Evolutionary conservation across 1,284 basidiomycete genomes (phyloP).

Genomic region (Moesziomyces globuligerus): DNA sequence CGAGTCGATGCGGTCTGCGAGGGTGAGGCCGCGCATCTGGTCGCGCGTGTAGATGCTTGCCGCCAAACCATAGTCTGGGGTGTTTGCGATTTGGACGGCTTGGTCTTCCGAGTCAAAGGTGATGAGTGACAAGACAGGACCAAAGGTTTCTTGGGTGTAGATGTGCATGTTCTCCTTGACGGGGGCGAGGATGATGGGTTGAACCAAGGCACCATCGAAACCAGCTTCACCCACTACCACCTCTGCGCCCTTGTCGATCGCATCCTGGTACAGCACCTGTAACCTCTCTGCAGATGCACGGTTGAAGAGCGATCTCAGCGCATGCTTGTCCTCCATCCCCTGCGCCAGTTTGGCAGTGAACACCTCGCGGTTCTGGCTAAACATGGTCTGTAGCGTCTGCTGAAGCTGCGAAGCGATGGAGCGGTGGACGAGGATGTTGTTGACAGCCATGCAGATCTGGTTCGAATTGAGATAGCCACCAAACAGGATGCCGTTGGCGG

Average conservation of each 20-base stretch:
- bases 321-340: slow-evolving; percentile 34
- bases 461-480: slow-evolving; percentile 75
- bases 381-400: slow-evolving; percentile 68
- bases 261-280: slow-evolving; percentile 71
- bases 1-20: slow-evolving; percentile 71
- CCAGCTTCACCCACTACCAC: slow-evolving; percentile 70
- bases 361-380: slow-evolving; percentile 69
- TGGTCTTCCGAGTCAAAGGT: slow-evolving; percentile 81
- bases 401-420: slow-evolving; percentile 68
- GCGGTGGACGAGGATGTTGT: slow-evolving; percentile 74
- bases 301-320: slow-evolving; percentile 71
- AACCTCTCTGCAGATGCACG: slow-evolving; percentile 72
- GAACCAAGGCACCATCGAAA: slow-evolving; percentile 70
- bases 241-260: slow-evolving; percentile 72
- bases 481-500: slow-evolving; percentile 69
- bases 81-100: slow-evolving; percentile 72
- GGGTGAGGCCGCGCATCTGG: slow-evolving; percentile 70
- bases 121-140: slow-evolving; percentile 81
- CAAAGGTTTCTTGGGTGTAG: slow-evolving; percentile 76
- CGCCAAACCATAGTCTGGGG: slow-evolving; percentile 72
- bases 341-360: slow-evolving; percentile 37
- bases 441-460: slow-evolving; percentile 78
- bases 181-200: slow-evolving; percentile 72
- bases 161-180: slow-evolving; percentile 71
- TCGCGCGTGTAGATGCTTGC: slow-evolving; percentile 73